Evolutionary conservation across 2,329 filamentous ascomycete genomes (phyloP), one percentile per base, ranked within the genome.

Genomic region (Ceratocystis variospora): DNA sequence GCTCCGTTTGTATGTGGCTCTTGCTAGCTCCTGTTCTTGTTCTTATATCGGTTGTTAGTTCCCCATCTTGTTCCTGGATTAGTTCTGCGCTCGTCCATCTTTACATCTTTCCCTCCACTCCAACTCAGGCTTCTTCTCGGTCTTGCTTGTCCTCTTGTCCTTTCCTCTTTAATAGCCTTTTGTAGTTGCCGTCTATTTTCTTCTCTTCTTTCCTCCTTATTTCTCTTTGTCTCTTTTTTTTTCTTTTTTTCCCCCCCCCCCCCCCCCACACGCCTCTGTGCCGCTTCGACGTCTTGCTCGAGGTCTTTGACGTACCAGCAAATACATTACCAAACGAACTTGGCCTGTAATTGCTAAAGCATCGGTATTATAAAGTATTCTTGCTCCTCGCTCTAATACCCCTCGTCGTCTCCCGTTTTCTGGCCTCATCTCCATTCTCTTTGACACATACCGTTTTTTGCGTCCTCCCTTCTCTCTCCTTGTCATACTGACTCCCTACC

Each of bases 1-100:
- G 37, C 37, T 41, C 37, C 12, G 10, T 41, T 41, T 41, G 37
- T 41, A 41, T 15, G 10, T 41, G 10, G 37, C 37, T 41, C 10
- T 41, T 41, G 37, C n/a, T 17, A 8, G 46, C n/a, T 48, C 46
- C 46, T 46, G 44, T 64, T 66, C 61, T 66, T 62, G 41, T 66
- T 66, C 48, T 67, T 37, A 50, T 66, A 59, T 59, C 55, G 33
- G 17, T 7, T 37, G 31, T 12, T 8, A 12, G 15, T 17, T 8
- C 17, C 55, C 5, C 28, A 12, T 22, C 31, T n/a, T 2, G 15
- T 22, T 59, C 17, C 31, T 22, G 3, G 45, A 28, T 22, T 53
- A 2, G 25, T 12, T 28, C 5, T 53, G 48, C 25, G 48, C 48
- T 10, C 12, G 48, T 41, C 31, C 28, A 8, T 44, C 31, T 57